Base-by-base conservation (phyloP, 768 basidiomycete species). In the Psilocybe cubensis region DNA sequence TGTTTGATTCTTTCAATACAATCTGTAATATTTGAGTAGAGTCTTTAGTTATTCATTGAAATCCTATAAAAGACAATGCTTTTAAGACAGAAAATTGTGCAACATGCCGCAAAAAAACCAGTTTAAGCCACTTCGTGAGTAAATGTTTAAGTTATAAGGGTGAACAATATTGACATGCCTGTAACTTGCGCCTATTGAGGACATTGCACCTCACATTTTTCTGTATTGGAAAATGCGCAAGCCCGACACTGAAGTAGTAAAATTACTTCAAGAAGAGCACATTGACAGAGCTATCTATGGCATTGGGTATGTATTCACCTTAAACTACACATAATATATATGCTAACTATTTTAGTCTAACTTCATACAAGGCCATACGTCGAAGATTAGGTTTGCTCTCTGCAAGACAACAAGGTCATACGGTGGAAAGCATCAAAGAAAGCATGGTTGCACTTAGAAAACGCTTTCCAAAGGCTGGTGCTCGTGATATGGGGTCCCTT, bases 401-500 rank as follows among this genome's bases (percentile, higher is more conserved):
- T 3, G 47, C 68, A 4, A 43, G 60, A 0, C 51, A 63, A n/a
- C 66, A 69, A 50, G 59, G 35, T 0, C 67, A 71, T 52, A 65
- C 64, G 18, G 12, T 65, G 0, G 62, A 64, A 17, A 65, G 42
- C 8, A 70, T 73, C 18, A 41, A 27, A 11, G 54, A 59, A 1
- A 50, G 57, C 0, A 62, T 73, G 41, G 2, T 38, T 1, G 58
- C 54, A 10, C 46, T 72, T 3, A 54, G 64, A 1, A 43, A 50
- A 17, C 64, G 46, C 3, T 72, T 63, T 52, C 72, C 72, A 5
- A 61, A 63, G 17, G 66, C 63, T 8, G 73, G 73, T 2, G 62
- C 62, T 7, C 53, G 62, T 20, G 70, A 70, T 12, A 68, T 74
- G 53, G 52, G 52, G 0, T 44, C 21, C n/a, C 47, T 65, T 0